Conservation (phyloP, 306 rosid genomes). For the Arachis hypogaea region DNA sequence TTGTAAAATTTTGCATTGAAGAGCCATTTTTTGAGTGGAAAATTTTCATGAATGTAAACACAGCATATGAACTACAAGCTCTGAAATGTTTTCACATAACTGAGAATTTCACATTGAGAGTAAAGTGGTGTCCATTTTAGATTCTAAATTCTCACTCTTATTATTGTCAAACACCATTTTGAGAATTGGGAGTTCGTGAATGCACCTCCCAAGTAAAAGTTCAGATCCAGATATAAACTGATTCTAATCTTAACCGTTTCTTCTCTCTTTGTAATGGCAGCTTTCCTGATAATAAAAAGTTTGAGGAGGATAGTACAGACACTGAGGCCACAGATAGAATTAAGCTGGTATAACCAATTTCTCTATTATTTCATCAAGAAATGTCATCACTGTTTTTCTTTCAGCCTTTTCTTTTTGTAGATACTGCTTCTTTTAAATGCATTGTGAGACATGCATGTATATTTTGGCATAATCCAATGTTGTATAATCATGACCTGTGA, state of each 20-base stretch:
- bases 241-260: constrained; percentile 30
- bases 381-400: not conserved
- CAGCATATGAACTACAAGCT: too few relatives aligned
- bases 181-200: constrained; percentile 28
- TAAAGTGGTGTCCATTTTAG: too few relatives aligned
- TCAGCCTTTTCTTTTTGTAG: not conserved
- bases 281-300: constrained; percentile 66
- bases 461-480: constrained; percentile 19
- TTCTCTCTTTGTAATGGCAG: constrained; percentile 48
- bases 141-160: too few relatives aligned
- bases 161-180: not conserved
- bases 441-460: constrained; percentile 10
- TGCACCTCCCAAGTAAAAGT: constrained; percentile 13
- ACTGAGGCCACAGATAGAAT: constrained; percentile 55
- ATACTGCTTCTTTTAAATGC: constrained; percentile 3
- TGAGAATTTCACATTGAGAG: too few relatives aligned
- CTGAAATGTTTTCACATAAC: too few relatives aligned
- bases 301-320: constrained; percentile 47
- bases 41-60: too few relatives aligned
- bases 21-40: too few relatives aligned
- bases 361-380: constrained; percentile 27
- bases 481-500: not conserved
- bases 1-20: too few relatives aligned
- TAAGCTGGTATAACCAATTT: constrained; percentile 61
- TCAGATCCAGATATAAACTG: constrained; percentile 3